Base-by-base conservation (phyloP, 2,329 filamentous ascomycete species). In the Lachnum nothofagi region DNA sequence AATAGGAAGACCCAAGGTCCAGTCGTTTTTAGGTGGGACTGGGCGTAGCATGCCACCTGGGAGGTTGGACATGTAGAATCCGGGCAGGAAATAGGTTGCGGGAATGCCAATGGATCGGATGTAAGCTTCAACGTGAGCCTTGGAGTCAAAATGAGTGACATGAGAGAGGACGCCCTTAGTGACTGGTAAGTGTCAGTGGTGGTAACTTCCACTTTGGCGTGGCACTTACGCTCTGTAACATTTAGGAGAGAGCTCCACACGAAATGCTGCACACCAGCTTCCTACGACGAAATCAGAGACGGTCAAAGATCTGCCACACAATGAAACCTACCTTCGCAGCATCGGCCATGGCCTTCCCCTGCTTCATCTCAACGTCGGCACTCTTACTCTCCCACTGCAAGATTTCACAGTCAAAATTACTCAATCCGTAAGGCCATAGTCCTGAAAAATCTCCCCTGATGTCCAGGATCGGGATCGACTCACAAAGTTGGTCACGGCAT, bases 21-120 rank as follows among this genome's bases (percentile, higher is more conserved):
- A 65, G n/a, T 63, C 60, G 4, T 63, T 62, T 47, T 63, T 58
- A 5, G 57, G 57, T 24, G 59, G 55, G 20, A 57, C 23, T 51
- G 62, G 57, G 10, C 51, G 51, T 19, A 65, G 57, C 46, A 47
- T 56, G 10, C 47, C 45, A 14, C 57, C 61, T 9, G 58, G 60
- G 22, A 72, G 65, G 48, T 78, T 79, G 54, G 71, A 69, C 75
- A 79, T 78, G 52, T 76, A 80, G 33, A 67, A 69, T 0, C 68
- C 77, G 0, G 75, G 71, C 3, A 71, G 63, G 53, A 75, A 71
- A 60, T 75, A 79, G 0, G 75, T 69, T 40, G 69, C 70, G 9
- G 71, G 69, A 4, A 79, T 63, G 0, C 67, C 69, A n/a, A 60
- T 58, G 9, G 54, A 44, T 24, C 64, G 52, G 31, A 67, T 63